phyloP scores from a whole-genome alignment of 2,329 filamentous ascomycete species.

The Cladophialophora carrionii region DNA sequence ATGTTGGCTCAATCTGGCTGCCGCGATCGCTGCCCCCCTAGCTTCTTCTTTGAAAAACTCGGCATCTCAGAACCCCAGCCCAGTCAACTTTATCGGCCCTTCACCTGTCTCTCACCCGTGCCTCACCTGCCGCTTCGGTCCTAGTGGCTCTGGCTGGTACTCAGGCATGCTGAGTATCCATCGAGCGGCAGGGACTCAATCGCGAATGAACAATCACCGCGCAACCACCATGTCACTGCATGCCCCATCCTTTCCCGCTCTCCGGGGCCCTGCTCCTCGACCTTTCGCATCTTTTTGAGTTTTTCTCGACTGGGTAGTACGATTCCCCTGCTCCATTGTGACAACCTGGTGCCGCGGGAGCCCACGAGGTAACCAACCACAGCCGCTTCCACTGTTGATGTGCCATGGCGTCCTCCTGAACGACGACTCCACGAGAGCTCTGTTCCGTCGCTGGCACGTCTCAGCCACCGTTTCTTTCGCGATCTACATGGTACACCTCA shows the following conservation, averaged over 20 bases:
- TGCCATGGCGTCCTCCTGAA: neutral
- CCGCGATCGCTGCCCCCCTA: constrained; percentile 1
- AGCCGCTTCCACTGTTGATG: neutral
- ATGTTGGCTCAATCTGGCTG: neutral
- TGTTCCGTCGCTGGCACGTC: neutral
- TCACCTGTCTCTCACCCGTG: neutral
- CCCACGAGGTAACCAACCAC: neutral
- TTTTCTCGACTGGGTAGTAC: neutral
- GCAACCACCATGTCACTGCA: neutral
- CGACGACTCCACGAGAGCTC: neutral
- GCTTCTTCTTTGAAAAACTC: neutral
- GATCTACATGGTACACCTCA: neutral
- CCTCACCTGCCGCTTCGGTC: constrained; percentile 19
- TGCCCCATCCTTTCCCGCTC: neutral
- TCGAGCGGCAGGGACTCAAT: neutral
- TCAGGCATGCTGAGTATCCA: neutral
- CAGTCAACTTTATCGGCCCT: constrained; percentile 4
- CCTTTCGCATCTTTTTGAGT: neutral
- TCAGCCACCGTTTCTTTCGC: constrained; percentile 9
- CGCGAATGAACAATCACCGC: neutral
- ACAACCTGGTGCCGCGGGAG: neutral
- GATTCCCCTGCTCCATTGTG: neutral
- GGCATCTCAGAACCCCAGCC: neutral
- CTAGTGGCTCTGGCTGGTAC: constrained; percentile 7
- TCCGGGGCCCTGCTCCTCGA: neutral